Evolutionary conservation across 2,329 filamentous ascomycete species (phyloP).

Genomic region (Incumbomyces delicatus): DNA sequence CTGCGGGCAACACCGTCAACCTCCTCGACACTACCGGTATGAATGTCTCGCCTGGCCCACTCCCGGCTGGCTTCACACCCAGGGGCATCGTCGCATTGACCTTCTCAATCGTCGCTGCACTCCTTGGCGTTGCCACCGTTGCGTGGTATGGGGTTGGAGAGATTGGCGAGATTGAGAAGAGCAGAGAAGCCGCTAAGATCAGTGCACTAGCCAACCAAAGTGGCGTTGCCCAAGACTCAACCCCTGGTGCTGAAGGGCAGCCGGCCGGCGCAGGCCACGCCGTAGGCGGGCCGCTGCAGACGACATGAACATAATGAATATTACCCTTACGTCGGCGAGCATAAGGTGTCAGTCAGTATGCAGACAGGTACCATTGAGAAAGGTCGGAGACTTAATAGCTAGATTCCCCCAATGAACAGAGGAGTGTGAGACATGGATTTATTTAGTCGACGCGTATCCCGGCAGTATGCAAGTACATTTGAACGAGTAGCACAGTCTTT

Average conservation of each 20-base stretch:
- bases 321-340: too few species aligned
- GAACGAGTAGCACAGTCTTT: too few species aligned
- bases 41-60: conserved; percentile 42
- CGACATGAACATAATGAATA: not conserved
- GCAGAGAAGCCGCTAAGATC: conserved; percentile 7
- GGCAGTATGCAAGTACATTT: too few species aligned
- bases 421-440: too few species aligned
- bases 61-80: conserved; percentile 62
- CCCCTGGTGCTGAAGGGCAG: not conserved
- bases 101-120: conserved; percentile 59
- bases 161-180: conserved; percentile 11
- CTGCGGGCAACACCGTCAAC: conserved; percentile 59
- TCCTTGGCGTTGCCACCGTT: conserved; percentile 59
- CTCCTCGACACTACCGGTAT: conserved; percentile 54
- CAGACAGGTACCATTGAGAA: too few species aligned
- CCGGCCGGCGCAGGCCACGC: not conserved
- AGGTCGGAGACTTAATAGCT: too few species aligned
- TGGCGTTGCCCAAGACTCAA: not conserved
- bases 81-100: conserved; percentile 64
- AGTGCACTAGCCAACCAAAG: not conserved
- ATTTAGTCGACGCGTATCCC: too few species aligned
- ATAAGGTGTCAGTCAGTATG: too few species aligned
- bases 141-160: conserved; percentile 49
- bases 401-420: too few species aligned
- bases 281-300: not conserved